Conservation (phyloP, 1,139 yeast genomes). For the Kodamaea sp. region DNA sequence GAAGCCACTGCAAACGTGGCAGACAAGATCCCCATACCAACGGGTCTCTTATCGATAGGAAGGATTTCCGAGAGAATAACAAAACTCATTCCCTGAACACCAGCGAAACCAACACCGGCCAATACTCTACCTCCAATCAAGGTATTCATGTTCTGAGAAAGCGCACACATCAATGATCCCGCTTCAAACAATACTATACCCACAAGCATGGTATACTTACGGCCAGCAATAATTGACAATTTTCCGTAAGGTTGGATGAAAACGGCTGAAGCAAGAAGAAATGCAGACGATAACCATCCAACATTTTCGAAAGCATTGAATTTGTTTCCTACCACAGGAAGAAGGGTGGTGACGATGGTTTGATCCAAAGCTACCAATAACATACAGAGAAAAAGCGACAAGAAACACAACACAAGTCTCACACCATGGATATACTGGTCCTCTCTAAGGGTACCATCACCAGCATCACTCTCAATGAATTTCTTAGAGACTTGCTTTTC, state of each 20-base stretch:
- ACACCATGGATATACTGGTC: conserved; percentile 45
- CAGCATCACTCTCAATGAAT: conserved; percentile 45
- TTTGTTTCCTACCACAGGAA: conserved; percentile 55
- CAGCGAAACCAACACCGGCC: conserved; percentile 38
- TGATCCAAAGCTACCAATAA: conserved; percentile 69
- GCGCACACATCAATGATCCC: conserved; percentile 57
- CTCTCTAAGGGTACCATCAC: conserved; percentile 42
- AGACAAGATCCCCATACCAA: conserved; percentile 21
- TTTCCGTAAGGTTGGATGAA: conserved; percentile 64
- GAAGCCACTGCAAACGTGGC: conserved; percentile 24
- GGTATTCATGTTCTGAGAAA: conserved; percentile 33
- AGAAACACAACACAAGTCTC: conserved; percentile 40
- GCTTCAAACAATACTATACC: conserved; percentile 49
- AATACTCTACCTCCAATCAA: conserved; percentile 42
- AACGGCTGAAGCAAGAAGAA: conserved; percentile 59
- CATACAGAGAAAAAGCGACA: conserved; percentile 49
- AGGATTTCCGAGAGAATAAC: conserved; percentile 32
- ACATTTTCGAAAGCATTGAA: conserved; percentile 55
- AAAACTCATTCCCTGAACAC: conserved; percentile 29
- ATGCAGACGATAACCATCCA: conserved; percentile 66
- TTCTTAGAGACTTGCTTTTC: too few species aligned
- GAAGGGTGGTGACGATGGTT: conserved; percentile 62
- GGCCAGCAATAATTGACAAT: conserved; percentile 51
- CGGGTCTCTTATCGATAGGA: conserved; percentile 30
- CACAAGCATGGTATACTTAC: conserved; percentile 22